These are phyloP conservation scores for Rhizodiscina lignyota DNA, from an alignment of 495 filamentous ascomycete genomes.

Conservation along the genomic window DNA sequence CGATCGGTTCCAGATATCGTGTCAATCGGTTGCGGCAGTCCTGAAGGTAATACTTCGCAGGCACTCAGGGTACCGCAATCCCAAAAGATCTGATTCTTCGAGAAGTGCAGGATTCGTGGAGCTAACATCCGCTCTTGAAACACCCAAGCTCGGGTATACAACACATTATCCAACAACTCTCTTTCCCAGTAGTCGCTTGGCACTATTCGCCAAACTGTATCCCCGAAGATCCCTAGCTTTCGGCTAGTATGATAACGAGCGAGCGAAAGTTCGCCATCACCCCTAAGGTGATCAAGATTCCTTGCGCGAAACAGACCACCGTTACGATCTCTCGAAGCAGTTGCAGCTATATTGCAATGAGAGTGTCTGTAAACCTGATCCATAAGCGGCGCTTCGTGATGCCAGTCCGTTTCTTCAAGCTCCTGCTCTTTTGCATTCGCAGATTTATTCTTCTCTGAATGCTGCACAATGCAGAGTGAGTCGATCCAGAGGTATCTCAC, in stretches of 20 bases:
- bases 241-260: too few relatives aligned
- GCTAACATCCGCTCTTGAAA: conserved; percentile 7
- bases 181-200: background rate
- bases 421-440: too few relatives aligned
- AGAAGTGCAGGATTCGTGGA: conserved; percentile 1
- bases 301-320: background rate
- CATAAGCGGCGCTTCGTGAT: background rate
- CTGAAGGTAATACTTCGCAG: background rate
- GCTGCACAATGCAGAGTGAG: too few relatives aligned
- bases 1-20: background rate
- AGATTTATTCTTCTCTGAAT: too few relatives aligned
- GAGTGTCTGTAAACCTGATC: background rate
- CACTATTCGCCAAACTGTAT: too few relatives aligned
- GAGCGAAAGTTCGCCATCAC: too few relatives aligned
- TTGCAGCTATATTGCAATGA: conserved; percentile 2
- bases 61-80: background rate
- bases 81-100: background rate
- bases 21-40: background rate
- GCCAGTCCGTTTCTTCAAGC: too few relatives aligned
- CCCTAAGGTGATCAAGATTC: too few relatives aligned
- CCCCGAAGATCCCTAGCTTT: background rate
- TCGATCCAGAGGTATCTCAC: too few relatives aligned
- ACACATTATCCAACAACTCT: background rate
- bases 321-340: background rate
- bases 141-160: conserved; percentile 5